phyloP scores from a whole-genome alignment of 192 early-diverging fungal genomes.

The Lobosporangium transversale region DNA sequence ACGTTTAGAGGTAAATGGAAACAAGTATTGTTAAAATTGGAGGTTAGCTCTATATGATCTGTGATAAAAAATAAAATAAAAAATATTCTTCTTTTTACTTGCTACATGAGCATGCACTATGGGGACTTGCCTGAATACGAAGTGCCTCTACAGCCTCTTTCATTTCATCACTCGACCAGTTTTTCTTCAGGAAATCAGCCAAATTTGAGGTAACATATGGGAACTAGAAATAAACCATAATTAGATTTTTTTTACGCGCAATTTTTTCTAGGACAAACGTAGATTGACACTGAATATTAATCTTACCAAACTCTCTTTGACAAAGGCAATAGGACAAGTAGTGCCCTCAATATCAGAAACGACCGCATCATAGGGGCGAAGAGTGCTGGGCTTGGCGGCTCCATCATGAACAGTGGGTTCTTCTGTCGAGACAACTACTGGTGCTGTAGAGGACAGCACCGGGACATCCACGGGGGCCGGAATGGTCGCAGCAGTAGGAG shows the following conservation, averaged over 20 bases:
- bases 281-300: too few species aligned
- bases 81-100: too few species aligned
- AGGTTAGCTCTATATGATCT: too few species aligned
- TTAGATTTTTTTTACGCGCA: neutral
- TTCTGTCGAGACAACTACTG: slow-evolving; percentile 17
- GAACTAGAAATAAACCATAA: slow-evolving; percentile 62
- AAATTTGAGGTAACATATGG: slow-evolving; percentile 81
- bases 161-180: slow-evolving; percentile 59
- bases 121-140: slow-evolving; percentile 61
- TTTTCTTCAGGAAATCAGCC: slow-evolving; percentile 70
- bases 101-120: too few species aligned
- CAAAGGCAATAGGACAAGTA: slow-evolving; percentile 96
- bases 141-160: slow-evolving; percentile 55
- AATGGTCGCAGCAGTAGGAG: slow-evolving; percentile 16
- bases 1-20: neutral
- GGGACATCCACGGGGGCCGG: slow-evolving; percentile 27
- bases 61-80: too few species aligned
- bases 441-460: neutral
- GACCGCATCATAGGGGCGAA: slow-evolving; percentile 62
- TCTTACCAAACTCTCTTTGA: slow-evolving; percentile 83
- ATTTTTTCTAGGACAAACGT: neutral
- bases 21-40: neutral
- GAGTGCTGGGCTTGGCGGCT: neutral
- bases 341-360: slow-evolving; percentile 96
- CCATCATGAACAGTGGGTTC: slow-evolving; percentile 20